Percentiles rank a stretch among this genome's conserved stretches.
These are phyloP conservation scores for Alternaria viburni DNA, from an alignment of 2,329 filamentous ascomycete species.

Conservation along the genomic window DNA sequence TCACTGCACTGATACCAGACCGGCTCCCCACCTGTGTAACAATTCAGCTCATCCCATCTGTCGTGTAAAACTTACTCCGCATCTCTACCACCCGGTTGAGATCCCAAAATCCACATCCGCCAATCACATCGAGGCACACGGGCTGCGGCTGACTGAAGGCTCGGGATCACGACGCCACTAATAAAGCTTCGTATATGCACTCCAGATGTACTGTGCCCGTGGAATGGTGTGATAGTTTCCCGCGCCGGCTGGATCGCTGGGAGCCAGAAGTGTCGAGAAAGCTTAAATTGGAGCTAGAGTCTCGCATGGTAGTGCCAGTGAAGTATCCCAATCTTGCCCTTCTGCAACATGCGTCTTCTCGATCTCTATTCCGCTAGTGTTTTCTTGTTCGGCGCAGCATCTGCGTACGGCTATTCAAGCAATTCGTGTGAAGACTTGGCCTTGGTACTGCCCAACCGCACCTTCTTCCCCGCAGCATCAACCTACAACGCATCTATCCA, in stretches of 20 bases:
- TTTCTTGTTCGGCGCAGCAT: background rate
- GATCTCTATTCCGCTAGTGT: background rate
- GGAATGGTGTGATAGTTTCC: background rate
- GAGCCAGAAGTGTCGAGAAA: background rate
- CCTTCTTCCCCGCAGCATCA: conserved; percentile 23
- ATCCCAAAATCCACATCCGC: background rate
- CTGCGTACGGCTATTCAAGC: background rate
- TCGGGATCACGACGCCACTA: conserved; percentile 1
- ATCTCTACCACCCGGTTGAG: conserved; percentile 1
- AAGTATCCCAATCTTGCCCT: background rate
- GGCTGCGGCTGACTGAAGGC: conserved; percentile 9
- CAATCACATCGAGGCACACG: background rate
- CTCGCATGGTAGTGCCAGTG: background rate
- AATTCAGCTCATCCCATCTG: background rate
- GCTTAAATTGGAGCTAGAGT: background rate
- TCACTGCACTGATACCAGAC: background rate
- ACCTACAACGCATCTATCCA: conserved; percentile 31
- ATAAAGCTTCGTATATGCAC: conserved; percentile 8
- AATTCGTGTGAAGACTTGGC: conserved; percentile 20
- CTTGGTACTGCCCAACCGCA: conserved; percentile 17
- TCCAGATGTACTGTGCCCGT: background rate
- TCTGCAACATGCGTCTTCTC: background rate
- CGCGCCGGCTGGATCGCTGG: background rate
- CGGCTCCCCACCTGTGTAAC: conserved; percentile 10
- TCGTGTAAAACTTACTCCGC: conserved; percentile 3